Percentiles rank a stretch among this genome's conserved stretches.
Conservation (phyloP, 805 yeast species). For the Lipomyces spencermartinsiae region DNA sequence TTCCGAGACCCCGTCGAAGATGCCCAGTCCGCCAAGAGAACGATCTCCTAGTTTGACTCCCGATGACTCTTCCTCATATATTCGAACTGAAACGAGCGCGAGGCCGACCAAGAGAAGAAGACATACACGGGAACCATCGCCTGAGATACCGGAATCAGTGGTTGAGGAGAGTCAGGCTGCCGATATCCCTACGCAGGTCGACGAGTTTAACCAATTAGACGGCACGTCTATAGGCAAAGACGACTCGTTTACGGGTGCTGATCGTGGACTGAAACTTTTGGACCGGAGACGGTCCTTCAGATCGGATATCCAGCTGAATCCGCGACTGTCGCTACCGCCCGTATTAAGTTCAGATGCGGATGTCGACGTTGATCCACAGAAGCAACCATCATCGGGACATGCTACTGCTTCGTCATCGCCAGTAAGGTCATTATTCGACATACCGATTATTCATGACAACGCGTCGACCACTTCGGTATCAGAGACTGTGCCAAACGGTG, state of each 20-base stretch:
- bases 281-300: not conserved
- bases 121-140: not conserved
- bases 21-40: not conserved
- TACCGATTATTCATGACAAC: not conserved
- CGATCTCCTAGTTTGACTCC: constrained; percentile 1
- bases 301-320: constrained; percentile 13
- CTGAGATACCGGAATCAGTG: constrained; percentile 9
- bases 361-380: constrained; percentile 27
- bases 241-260: not conserved
- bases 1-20: not conserved
- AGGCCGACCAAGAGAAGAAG: constrained; percentile 2
- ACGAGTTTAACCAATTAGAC: not conserved
- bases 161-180: constrained; percentile 6
- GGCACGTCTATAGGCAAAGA: not conserved
- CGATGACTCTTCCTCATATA: not conserved
- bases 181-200: not conserved
- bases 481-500: not conserved
- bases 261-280: not conserved
- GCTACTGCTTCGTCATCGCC: constrained; percentile 12
- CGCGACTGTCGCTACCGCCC: constrained; percentile 21
- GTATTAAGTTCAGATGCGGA: constrained; percentile 22
- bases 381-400: constrained; percentile 21
- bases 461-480: not conserved
- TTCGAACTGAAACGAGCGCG: not conserved
- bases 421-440: constrained; percentile 7